Evolutionary conservation across 345 rosid genomes (phyloP).

Genomic region (Populus pruinosa): DNA sequence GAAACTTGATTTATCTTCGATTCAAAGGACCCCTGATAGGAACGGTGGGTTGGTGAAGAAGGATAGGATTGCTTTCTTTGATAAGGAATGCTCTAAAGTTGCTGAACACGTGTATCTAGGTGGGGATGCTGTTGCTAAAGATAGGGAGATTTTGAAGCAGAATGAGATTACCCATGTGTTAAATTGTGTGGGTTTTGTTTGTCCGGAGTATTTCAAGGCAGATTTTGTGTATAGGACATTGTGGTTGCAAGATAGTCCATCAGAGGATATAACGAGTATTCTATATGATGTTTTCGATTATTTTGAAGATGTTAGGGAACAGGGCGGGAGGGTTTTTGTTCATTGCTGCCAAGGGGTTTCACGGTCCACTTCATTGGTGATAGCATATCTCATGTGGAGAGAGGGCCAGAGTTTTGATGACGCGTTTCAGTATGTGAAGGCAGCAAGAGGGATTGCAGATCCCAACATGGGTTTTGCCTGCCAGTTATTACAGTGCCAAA

Average conservation of each 20-base stretch:
- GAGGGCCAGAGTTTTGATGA: conserved; percentile 99
- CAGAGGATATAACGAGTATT: conserved; percentile 98
- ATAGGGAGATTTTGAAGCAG: conserved; percentile 68
- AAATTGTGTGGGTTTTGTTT: conserved; percentile 95
- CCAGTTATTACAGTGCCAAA: conserved; percentile 95
- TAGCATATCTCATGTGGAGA: conserved; percentile 98
- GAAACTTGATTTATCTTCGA: conserved; percentile 87
- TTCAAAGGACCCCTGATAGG: conserved; percentile 59
- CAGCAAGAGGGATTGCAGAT: conserved; percentile 95
- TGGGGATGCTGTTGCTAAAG: conserved; percentile 94
- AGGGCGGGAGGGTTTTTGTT: conserved; percentile 84
- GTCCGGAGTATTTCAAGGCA: conserved; percentile 92
- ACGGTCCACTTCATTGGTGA: conserved; percentile 94
- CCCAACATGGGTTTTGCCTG: conserved; percentile 99
- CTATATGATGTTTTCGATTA: conserved; percentile 97
- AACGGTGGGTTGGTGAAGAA: conserved; percentile 74
- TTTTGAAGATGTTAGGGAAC: conserved; percentile 97
- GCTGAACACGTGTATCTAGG: conserved; percentile 95
- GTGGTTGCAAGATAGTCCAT: conserved; percentile 98
- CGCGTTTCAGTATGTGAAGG: conserved; percentile 95
- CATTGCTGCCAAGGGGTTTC: conserved; percentile 99
- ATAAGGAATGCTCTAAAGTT: conserved; percentile 94
- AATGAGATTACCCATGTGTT: conserved; percentile 90
- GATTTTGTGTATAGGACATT: conserved; percentile 87
- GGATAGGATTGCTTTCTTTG: conserved; percentile 90